A percentile compares a stretch with the other conserved stretches of the same genome.
phyloP scores from a whole-genome alignment of 164 flowering plant genomes.

The Magnolia sinica region DNA sequence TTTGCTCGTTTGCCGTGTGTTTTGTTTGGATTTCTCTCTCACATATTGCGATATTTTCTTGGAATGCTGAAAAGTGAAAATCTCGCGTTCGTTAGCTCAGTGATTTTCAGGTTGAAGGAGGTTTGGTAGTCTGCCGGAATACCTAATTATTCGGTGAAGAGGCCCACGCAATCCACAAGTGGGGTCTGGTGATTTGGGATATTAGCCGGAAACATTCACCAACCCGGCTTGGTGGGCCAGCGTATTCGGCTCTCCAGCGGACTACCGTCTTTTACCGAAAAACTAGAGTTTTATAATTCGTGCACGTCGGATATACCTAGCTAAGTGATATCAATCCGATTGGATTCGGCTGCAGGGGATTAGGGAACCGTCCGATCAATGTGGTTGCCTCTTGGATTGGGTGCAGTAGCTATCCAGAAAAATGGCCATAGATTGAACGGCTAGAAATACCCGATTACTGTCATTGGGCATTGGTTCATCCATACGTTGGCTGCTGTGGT shows the following conservation, averaged over 20 bases:
- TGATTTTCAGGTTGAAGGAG: no score
- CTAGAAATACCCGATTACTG: no score
- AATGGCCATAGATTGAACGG: no score
- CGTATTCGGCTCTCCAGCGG: not conserved
- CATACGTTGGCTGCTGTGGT: no score
- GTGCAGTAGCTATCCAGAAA: not conserved
- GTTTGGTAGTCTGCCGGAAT: not conserved
- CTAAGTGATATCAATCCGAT: no score
- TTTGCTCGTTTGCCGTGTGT: no score
- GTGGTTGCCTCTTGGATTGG: no score
- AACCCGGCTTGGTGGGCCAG: not conserved
- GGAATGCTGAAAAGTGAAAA: not conserved
- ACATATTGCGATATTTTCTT: not conserved
- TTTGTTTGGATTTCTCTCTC: not conserved
- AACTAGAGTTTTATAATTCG: not conserved
- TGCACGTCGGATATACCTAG: no score
- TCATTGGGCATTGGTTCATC: no score
- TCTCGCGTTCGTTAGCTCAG: no score
- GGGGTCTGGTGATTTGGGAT: not conserved
- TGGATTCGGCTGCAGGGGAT: not conserved
- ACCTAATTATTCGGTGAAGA: not conserved
- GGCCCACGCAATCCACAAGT: not conserved
- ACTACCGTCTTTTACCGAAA: not conserved
- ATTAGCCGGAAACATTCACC: not conserved
- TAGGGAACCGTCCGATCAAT: not conserved